phyloP scores from a whole-genome alignment of 2,329 filamentous ascomycete genomes.

The Bipolaris victoriae region DNA sequence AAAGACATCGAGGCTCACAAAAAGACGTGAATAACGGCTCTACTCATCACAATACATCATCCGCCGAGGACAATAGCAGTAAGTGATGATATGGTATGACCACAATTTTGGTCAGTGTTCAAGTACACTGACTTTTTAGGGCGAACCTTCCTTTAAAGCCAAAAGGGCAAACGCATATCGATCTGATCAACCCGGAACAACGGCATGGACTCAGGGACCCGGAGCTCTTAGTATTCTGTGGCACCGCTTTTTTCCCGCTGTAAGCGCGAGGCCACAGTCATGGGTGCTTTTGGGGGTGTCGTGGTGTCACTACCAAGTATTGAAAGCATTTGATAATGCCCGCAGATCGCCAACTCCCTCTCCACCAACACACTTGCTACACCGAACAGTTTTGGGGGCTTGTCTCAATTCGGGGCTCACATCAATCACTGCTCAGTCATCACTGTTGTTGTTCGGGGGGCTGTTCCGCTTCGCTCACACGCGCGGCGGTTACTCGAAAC shows the following conservation, averaged over 20 bases:
- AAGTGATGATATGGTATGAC: constrained; percentile 46
- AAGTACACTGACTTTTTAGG: constrained; percentile 38
- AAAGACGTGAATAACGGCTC: constrained; percentile 51
- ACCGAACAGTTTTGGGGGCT: constrained; percentile 8
- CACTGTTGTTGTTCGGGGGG: constrained; percentile 10
- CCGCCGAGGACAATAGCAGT: constrained; percentile 26
- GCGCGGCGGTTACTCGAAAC: constrained; percentile 23
- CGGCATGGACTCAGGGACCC: background rate
- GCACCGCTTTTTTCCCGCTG: background rate
- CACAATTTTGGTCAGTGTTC: constrained; percentile 28
- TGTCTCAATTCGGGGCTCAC: constrained; percentile 11
- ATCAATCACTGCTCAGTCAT: constrained; percentile 1
- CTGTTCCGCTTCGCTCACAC: constrained; percentile 13
- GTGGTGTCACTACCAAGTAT: constrained; percentile 2
- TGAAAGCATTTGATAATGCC: constrained; percentile 2
- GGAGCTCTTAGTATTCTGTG: background rate
- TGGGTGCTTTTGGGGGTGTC: background rate
- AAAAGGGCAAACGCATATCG: background rate
- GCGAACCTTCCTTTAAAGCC: constrained; percentile 36
- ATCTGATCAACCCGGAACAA: background rate
- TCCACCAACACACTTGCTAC: constrained; percentile 2
- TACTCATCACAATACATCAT: constrained; percentile 46
- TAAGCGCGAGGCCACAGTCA: constrained; percentile 3
- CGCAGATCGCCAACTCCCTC: constrained; percentile 9
- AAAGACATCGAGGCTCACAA: constrained; percentile 53